A percentile compares a stretch with the other conserved stretches of the same genome.
Evolutionary conservation across 2,329 filamentous ascomycete species (phyloP).

Genomic region (Lecanoromycetidae sp.): DNA sequence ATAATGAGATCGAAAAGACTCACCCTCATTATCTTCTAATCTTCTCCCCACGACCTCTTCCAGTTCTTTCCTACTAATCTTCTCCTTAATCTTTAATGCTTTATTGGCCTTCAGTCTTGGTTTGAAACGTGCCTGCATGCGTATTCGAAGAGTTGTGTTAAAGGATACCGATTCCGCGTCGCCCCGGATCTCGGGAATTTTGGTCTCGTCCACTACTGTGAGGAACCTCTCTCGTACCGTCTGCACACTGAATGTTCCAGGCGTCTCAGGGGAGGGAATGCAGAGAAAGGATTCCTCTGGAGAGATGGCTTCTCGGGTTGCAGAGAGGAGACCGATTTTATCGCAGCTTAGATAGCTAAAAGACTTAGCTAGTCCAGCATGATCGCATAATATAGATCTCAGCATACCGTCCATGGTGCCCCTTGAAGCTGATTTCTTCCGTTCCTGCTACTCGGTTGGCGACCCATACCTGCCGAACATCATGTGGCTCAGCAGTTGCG

Average conservation of each 20-base stretch:
- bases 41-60: constrained; percentile 66
- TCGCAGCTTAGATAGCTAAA: constrained; percentile 72
- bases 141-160: constrained; percentile 62
- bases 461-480: constrained; percentile 92
- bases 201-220: constrained; percentile 41
- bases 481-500: constrained; percentile 81
- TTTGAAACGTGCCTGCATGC: constrained; percentile 94
- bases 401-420: constrained; percentile 65
- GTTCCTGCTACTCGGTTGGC: constrained; percentile 73
- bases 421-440: constrained; percentile 74
- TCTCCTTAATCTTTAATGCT: constrained; percentile 71
- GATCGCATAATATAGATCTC: not conserved
- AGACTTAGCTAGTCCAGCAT: not conserved
- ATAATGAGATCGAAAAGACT: no score
- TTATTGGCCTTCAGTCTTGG: constrained; percentile 66
- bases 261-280: constrained; percentile 49
- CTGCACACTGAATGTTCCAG: constrained; percentile 62
- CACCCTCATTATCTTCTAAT: constrained; percentile 74
- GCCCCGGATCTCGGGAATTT: constrained; percentile 55
- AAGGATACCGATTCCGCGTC: constrained; percentile 58
- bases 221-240: constrained; percentile 62
- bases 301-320: constrained; percentile 68
- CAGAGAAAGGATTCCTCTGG: constrained; percentile 69
- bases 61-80: constrained; percentile 74
- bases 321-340: constrained; percentile 65